phyloP scores from a whole-genome alignment of 768 basidiomycete species.

The Cantharellus anzutake region DNA sequence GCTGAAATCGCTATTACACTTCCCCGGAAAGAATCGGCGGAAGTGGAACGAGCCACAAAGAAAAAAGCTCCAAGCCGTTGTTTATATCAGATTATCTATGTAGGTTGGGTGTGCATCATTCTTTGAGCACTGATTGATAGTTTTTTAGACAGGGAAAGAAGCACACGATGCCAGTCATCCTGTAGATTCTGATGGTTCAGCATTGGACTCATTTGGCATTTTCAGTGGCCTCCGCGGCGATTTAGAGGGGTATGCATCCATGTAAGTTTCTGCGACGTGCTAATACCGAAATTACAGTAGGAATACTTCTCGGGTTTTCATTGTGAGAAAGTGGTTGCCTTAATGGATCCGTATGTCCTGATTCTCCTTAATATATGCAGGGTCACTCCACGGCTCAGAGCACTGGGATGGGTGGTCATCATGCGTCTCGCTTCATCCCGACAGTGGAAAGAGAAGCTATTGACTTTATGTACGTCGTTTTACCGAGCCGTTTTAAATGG shows the following conservation, averaged over 20 bases:
- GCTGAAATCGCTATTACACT: constrained; percentile 46
- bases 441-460: constrained; percentile 92
- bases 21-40: constrained; percentile 43
- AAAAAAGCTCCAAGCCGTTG: constrained; percentile 71
- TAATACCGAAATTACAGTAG: constrained; percentile 20
- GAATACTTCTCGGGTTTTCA: constrained; percentile 65
- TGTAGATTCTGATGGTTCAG: constrained; percentile 35
- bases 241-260: constrained; percentile 44
- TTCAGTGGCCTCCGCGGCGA: constrained; percentile 80
- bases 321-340: constrained; percentile 29
- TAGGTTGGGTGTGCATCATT: constrained; percentile 17
- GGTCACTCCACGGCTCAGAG: constrained; percentile 87
- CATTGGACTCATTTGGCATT: constrained; percentile 47
- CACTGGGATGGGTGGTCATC: constrained; percentile 54
- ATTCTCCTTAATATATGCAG: constrained; percentile 19
- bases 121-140: background rate
- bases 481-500: constrained; percentile 13
- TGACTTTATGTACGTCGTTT: constrained; percentile 43
- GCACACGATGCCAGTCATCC: constrained; percentile 53
- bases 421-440: constrained; percentile 76
- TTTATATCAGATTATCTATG: constrained; percentile 72
- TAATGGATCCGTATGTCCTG: background rate
- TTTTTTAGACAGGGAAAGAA: constrained; percentile 51
- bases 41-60: constrained; percentile 82
- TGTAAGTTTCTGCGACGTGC: background rate